A percentile compares a stretch with the other conserved stretches of the same genome.
Evolutionary conservation across 202 grass and related monocot genomes (phyloP).

Genomic region (Dendrocalamus latiflorus): DNA sequence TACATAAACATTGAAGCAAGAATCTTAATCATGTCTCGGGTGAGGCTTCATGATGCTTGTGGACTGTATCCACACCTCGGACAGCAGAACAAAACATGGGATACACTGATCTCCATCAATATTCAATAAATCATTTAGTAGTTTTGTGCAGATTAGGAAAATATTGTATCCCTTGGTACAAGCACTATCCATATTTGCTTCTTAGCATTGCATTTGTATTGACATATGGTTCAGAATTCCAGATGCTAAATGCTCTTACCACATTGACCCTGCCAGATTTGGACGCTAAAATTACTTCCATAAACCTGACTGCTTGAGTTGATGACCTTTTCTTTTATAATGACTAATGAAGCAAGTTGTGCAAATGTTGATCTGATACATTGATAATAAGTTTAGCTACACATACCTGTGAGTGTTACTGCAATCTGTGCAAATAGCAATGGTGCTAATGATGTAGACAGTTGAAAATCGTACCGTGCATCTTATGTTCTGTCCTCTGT

Average conservation of each 20-base stretch:
- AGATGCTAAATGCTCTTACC: background rate
- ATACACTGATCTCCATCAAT: background rate
- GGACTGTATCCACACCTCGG: background rate
- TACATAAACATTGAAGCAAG: background rate
- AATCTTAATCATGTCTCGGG: background rate
- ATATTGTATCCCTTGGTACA: background rate
- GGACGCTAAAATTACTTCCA: background rate
- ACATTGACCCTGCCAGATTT: background rate
- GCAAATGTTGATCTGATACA: background rate
- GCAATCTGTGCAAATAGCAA: background rate
- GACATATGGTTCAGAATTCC: background rate
- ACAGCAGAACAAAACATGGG: background rate
- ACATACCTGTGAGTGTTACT: background rate
- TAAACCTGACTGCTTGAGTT: background rate
- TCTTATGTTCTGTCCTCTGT: background rate
- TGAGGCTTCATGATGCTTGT: background rate
- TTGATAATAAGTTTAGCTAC: background rate
- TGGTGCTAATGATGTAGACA: background rate
- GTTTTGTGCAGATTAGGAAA: slow-evolving; percentile 3
- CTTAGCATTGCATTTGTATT: background rate
- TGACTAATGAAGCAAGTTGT: background rate
- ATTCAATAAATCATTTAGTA: background rate
- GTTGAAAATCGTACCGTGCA: background rate
- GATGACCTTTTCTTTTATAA: background rate
- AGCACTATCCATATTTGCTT: background rate